Base-by-base conservation (phyloP, 495 filamentous ascomycete species). In the Evernia prunastri region DNA sequence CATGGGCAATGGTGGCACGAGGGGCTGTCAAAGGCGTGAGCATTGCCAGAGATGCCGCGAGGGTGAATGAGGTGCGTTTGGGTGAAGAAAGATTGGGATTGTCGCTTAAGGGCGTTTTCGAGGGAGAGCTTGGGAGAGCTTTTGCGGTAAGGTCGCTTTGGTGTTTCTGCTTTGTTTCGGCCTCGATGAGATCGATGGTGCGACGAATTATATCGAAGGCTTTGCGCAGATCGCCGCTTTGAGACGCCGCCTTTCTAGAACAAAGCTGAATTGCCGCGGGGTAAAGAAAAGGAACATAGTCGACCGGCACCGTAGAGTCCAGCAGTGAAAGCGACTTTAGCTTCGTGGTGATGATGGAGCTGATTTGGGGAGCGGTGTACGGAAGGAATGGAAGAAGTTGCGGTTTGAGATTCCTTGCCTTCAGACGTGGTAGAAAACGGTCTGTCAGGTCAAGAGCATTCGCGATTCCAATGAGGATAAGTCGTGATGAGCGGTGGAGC, bases 391-490 rank as follows among this genome's bases (percentile, higher is more conserved):
- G 91, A 20, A 99, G 85, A 2, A 97, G 81, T 49, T 87, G 86
- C 18, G 94, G 94, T 74, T 91, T 94, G 60, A 97, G 77, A 66
- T 92, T 93, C 58, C 91, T 89, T 3, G 91, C 87, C 76, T 97
- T 97, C 29, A 99, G 81, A 15, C 94, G 88, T 40, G 95, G 94
- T 23, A 99, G 84, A 65, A 96, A 96, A 25, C 95, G 89, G 70
- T 97, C 92, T 0, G 95, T 97, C 47, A 99, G 77, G 70, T 99
- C 94, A 60, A 99, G 81, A 3, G 94, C 95, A 69, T 99, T 99
- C 58, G 94, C 95, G 70, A 99, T 97, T 45, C 94, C 94, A 45
- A 99, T 82, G 31, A 97, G 76, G 29, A 93, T 76, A 3, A 99
- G 84, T 13, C 84, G 85, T 4, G 93, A 97, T 8, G 83, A 83